Evolutionary conservation across 352 stramenopile genomes (phyloP).

Genomic region (Phytophthora pseudosyringae): DNA sequence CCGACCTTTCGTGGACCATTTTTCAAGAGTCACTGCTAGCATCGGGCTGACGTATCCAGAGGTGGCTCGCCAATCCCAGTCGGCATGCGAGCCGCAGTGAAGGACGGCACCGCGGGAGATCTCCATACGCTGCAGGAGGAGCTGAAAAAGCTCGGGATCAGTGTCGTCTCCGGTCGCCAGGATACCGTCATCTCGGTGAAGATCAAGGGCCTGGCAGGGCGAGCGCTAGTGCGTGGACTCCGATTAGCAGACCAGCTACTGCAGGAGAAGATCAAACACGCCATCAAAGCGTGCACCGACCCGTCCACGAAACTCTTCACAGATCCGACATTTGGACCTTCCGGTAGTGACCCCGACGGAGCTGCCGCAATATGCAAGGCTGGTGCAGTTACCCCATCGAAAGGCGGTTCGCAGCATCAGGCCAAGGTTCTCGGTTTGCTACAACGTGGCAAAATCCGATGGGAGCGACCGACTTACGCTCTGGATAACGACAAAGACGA

Average conservation of each 20-base stretch:
- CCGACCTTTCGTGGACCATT: constrained; percentile 14
- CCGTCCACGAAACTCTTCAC: constrained; percentile 61
- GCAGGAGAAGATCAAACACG: constrained; percentile 74
- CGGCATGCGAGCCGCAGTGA: constrained; percentile 22
- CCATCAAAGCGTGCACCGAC: constrained; percentile 60
- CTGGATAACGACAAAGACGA: constrained; percentile 34
- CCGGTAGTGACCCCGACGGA: constrained; percentile 55
- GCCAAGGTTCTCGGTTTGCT: constrained; percentile 73
- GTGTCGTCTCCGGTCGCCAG: constrained; percentile 73
- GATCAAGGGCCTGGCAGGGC: constrained; percentile 75
- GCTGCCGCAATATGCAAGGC: constrained; percentile 74
- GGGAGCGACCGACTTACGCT: constrained; percentile 77
- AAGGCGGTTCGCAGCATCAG: constrained; percentile 79
- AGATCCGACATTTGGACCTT: constrained; percentile 87
- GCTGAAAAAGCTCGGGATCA: constrained; percentile 82
- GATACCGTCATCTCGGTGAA: constrained; percentile 80
- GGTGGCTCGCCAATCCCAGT: constrained; percentile 28
- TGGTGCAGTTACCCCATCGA: constrained; percentile 53
- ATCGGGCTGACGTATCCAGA: constrained; percentile 2
- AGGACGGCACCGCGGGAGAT: constrained; percentile 28
- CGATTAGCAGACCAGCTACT: constrained; percentile 73
- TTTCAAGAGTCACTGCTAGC: constrained; percentile 14
- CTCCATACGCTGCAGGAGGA: constrained; percentile 73
- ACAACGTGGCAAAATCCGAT: constrained; percentile 79
- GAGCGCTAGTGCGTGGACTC: constrained; percentile 60